Base-by-base conservation (phyloP, 2,329 filamentous ascomycete genomes). In the Sarocladium kiliense region DNA sequence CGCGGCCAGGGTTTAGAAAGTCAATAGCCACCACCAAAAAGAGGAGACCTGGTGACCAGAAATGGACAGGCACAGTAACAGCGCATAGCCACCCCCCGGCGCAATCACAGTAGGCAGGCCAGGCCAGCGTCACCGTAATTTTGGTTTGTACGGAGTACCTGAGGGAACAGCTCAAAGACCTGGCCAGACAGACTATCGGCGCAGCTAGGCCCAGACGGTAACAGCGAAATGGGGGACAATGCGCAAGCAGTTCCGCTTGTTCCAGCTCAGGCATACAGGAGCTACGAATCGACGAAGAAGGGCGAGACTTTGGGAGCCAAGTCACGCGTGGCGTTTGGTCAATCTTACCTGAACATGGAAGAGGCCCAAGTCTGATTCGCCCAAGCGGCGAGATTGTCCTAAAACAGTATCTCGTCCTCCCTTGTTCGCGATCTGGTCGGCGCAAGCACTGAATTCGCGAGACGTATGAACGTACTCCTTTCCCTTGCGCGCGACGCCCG, bases 401-500 rank as follows among this genome's bases (percentile, higher is more conserved):
- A 47, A 47, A 47, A 47, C 44, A 47, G 44, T 27, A 47, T 47
- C 44, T 47, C 44, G 21, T 4, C 21, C 41, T 44, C 41, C 41
- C 41, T 44, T 39, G 7, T 39, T 39, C 30, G 6, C 30, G n/a
- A n/a, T n/a, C n/a, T n/a, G n/a, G n/a, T n/a, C n/a, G n/a, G n/a
- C n/a, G n/a, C n/a, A n/a, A n/a, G n/a, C n/a, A n/a, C n/a, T n/a
- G n/a, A n/a, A n/a, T n/a, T n/a, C n/a, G n/a, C n/a, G n/a, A n/a
- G n/a, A n/a, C n/a, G n/a, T n/a, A n/a, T n/a, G n/a, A n/a, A n/a
- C n/a, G n/a, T n/a, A n/a, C n/a, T n/a, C n/a, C n/a, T n/a, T n/a
- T n/a, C n/a, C n/a, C n/a, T n/a, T n/a, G n/a, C n/a, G n/a, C n/a
- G n/a, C n/a, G n/a, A n/a, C n/a, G n/a, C n/a, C n/a, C n/a, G n/a